Percentiles rank a stretch among this genome's conserved stretches.
Evolutionary conservation across 1,284 basidiomycete species (phyloP).

Genomic region (Fomitopsis betulina): DNA sequence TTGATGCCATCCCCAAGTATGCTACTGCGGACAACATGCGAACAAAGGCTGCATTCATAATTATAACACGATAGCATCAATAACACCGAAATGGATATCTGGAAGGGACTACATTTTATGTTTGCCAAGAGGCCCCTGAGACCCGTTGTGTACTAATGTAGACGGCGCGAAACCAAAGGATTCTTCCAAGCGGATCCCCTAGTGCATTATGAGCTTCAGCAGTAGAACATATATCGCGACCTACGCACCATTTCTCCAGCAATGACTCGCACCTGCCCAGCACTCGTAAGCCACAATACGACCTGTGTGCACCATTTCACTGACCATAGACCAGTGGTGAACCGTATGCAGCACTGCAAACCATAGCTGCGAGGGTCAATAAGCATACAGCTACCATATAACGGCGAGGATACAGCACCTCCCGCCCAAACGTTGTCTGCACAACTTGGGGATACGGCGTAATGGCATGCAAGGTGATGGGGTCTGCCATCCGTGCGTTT

Average conservation of each 20-base stretch:
- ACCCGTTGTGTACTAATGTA: conserved; percentile 53
- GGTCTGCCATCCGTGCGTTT: conserved; percentile 42
- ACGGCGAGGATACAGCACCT: conserved; percentile 44
- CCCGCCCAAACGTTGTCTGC: conserved; percentile 74
- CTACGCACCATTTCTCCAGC: conserved; percentile 68
- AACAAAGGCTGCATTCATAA: no score
- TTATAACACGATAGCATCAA: no score
- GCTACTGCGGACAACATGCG: not conserved
- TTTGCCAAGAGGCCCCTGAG: conserved; percentile 36
- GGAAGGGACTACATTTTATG: conserved; percentile 29
- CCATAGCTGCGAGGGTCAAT: conserved; percentile 58
- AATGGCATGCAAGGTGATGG: conserved; percentile 67
- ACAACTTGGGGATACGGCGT: conserved; percentile 74
- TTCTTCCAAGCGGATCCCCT: conserved; percentile 64
- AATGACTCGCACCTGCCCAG: conserved; percentile 66
- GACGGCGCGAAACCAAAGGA: conserved; percentile 82
- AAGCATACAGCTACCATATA: not conserved
- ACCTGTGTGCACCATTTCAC: conserved; percentile 13
- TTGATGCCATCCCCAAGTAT: not conserved
- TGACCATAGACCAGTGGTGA: conserved; percentile 82
- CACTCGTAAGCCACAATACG: not conserved
- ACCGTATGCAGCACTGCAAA: conserved; percentile 81
- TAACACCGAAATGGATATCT: not conserved
- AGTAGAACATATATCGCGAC: conserved; percentile 2
- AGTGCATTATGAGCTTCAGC: conserved; percentile 14